These are phyloP conservation scores for Exidia glandulosa DNA, from an alignment of 768 basidiomycete genomes.

Conservation along the genomic window DNA sequence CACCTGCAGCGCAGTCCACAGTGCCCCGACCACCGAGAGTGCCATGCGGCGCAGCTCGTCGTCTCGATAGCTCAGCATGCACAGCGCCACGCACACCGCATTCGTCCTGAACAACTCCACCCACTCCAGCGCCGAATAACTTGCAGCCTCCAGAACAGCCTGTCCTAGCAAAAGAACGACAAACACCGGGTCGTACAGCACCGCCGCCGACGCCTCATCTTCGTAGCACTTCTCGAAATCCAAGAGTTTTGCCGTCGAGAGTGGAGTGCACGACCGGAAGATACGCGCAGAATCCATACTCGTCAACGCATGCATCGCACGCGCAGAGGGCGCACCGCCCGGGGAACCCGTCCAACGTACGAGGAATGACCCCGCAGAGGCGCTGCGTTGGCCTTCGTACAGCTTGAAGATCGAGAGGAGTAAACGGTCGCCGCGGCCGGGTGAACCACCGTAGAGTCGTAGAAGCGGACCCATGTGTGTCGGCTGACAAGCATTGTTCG, in stretches of 20 bases:
- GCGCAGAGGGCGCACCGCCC: conserved; percentile 29
- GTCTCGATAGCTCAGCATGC: conserved; percentile 60
- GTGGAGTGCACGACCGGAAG: conserved; percentile 61
- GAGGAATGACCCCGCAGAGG: conserved; percentile 54
- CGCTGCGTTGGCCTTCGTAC: conserved; percentile 61
- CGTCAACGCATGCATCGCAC: conserved; percentile 53
- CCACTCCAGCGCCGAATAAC: conserved; percentile 61
- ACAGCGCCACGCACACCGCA: conserved; percentile 58
- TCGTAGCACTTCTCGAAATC: conserved; percentile 23
- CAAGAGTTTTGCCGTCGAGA: conserved; percentile 37
- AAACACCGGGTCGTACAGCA: conserved; percentile 74
- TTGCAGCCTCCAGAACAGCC: conserved; percentile 48
- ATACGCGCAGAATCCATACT: conserved; percentile 57
- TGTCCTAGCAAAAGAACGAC: conserved; percentile 55
- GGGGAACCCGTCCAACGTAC: conserved; percentile 39
- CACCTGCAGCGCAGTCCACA: conserved; percentile 58
- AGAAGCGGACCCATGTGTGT: conserved; percentile 73
- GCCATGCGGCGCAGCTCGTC: conserved; percentile 48
- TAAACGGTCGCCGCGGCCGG: conserved; percentile 50
- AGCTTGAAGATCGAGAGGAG: conserved; percentile 68
- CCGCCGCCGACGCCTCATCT: conserved; percentile 16
- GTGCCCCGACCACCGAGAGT: conserved; percentile 44
- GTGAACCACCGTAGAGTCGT: conserved; percentile 61
- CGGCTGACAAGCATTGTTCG: conserved; percentile 74
- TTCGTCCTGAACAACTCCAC: conserved; percentile 80